Percentiles rank a stretch among this genome's conserved stretches.
phyloP scores from a whole-genome alignment of 306 rosid genomes.

The Cotoneaster glaucophyllus region DNA sequence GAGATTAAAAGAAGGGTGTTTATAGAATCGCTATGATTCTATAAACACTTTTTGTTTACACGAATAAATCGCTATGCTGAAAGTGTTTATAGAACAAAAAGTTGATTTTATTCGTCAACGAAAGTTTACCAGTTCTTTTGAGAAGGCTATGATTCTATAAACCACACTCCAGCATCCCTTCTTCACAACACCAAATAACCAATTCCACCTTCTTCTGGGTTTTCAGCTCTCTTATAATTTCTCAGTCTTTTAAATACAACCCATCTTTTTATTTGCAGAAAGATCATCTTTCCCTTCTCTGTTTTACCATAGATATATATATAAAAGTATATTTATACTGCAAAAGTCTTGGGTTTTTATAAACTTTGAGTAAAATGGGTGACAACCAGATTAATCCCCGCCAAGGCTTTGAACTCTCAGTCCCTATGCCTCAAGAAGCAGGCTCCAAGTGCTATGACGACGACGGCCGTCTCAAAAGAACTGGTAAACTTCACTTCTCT shows the following conservation, averaged over 20 bases:
- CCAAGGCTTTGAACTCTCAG: constrained; percentile 48
- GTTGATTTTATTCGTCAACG: too few relatives aligned
- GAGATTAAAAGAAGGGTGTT: too few relatives aligned
- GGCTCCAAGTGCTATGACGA: constrained; percentile 66
- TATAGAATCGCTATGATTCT: too few relatives aligned
- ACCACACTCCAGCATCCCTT: not conserved
- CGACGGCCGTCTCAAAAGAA: constrained; percentile 83
- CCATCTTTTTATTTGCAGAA: not conserved
- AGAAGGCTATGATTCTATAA: constrained; percentile 52
- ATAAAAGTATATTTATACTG: not conserved
- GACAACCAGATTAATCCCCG: constrained; percentile 34
- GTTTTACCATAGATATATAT: not conserved
- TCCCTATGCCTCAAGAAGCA: constrained; percentile 33
- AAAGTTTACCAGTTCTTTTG: constrained; percentile 60
- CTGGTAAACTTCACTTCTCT: constrained; percentile 34
- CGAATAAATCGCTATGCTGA: too few relatives aligned
- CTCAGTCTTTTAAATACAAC: not conserved
- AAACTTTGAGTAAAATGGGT: constrained; percentile 34
- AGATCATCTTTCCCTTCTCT: not conserved
- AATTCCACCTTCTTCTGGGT: not conserved
- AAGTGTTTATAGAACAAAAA: too few relatives aligned
- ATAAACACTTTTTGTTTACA: too few relatives aligned
- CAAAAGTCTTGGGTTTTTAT: not conserved
- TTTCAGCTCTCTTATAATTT: not conserved
- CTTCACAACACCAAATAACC: not conserved